Percentiles rank a stretch among this genome's conserved stretches.
phyloP scores from a whole-genome alignment of 1,284 basidiomycete genomes.

The Ceratobasidium sp. region DNA sequence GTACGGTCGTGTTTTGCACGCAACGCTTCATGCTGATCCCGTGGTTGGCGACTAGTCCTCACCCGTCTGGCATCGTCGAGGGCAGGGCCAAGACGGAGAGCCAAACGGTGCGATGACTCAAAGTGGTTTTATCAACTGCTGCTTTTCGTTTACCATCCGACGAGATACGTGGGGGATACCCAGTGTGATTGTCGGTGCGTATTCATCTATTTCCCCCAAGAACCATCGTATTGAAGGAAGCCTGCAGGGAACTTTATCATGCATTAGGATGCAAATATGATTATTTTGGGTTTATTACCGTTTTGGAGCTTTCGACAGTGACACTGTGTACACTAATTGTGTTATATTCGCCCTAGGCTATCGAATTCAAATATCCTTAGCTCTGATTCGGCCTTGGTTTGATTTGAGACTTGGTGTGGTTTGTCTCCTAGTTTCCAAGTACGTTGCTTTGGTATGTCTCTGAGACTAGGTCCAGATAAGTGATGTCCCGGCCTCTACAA shows the following conservation, averaged over 20 bases:
- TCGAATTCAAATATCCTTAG: neutral
- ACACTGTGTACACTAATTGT: neutral
- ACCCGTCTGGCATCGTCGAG: conserved; percentile 43
- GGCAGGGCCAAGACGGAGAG: conserved; percentile 27
- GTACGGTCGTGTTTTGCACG: neutral
- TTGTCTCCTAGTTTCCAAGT: too few species aligned
- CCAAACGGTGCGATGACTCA: conserved; percentile 53
- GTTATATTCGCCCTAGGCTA: neutral
- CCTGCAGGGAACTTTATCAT: conserved; percentile 72
- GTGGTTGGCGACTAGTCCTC: conserved; percentile 41
- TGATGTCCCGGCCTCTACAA: too few species aligned
- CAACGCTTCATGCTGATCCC: neutral
- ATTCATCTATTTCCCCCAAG: neutral
- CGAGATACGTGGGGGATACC: conserved; percentile 91
- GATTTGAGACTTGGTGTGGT: neutral
- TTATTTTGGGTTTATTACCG: conserved; percentile 15
- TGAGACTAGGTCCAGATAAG: too few species aligned
- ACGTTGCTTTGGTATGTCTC: too few species aligned
- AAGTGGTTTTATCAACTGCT: conserved; percentile 85
- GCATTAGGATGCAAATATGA: conserved; percentile 50
- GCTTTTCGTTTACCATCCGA: conserved; percentile 94
- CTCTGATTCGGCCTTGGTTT: too few species aligned
- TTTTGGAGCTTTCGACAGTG: neutral
- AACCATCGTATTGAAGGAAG: neutral
- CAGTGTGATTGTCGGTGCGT: conserved; percentile 81